Conservation (phyloP, 2,329 filamentous ascomycete species). For the Paraconiothyrium sp. region DNA sequence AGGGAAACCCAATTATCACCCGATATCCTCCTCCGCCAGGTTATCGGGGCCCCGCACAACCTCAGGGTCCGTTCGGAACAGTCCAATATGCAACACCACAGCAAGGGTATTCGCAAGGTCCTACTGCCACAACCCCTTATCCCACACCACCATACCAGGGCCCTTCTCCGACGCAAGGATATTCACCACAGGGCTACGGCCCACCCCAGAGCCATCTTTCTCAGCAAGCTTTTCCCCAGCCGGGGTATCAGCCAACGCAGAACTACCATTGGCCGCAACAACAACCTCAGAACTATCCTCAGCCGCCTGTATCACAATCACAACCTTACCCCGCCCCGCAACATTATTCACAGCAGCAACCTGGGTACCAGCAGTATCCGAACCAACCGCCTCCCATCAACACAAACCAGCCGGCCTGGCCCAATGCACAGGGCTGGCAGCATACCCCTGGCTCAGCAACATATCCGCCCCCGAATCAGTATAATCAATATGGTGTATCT, state of each 20-base stretch:
- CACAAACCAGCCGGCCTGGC: constrained; percentile 34
- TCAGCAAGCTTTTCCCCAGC: constrained; percentile 30
- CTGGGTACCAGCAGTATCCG: constrained; percentile 31
- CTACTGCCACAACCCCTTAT: constrained; percentile 31
- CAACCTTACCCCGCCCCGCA: constrained; percentile 32
- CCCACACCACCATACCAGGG: constrained; percentile 35
- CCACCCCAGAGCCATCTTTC: constrained; percentile 33
- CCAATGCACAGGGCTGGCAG: constrained; percentile 36
- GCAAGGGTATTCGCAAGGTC: constrained; percentile 38
- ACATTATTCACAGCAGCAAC: constrained; percentile 32
- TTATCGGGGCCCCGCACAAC: constrained; percentile 50
- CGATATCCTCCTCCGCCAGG: constrained; percentile 61
- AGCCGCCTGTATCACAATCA: constrained; percentile 34
- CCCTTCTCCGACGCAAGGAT: constrained; percentile 30
- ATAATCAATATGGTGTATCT: constrained; percentile 27
- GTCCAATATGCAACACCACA: constrained; percentile 40
- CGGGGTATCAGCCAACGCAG: constrained; percentile 28
- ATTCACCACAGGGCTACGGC: constrained; percentile 37
- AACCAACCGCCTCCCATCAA: constrained; percentile 31
- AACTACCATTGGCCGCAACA: constrained; percentile 38
- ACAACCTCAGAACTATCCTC: constrained; percentile 31
- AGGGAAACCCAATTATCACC: constrained; percentile 60
- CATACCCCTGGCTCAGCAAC: constrained; percentile 26
- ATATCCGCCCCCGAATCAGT: constrained; percentile 28
- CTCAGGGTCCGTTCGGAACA: constrained; percentile 40